Evolutionary conservation across 1,284 basidiomycete species (phyloP), one percentile per base, ranked within the genome.

Genomic region (Moesziomyces globuligerus): DNA sequence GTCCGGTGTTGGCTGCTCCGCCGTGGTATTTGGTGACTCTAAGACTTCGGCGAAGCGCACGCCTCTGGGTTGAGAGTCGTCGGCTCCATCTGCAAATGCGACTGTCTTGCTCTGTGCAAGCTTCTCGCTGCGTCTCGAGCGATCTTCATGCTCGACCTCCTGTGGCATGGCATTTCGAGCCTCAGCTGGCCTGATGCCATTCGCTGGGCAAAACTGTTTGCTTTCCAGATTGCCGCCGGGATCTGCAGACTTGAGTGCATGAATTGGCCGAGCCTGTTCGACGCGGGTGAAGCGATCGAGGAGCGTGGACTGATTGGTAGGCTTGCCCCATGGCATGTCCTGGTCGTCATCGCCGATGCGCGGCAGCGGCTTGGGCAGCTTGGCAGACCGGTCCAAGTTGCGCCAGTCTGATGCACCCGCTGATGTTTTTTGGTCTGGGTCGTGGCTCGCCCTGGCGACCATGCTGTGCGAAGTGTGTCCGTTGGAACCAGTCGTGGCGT

Each of bases 281-380:
- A n/a, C n/a, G 21, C 56, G 44, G 3, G 36, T 56, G 46, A 72
- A 72, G 17, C 51, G 42, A 43, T 72, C 50, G 15, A 72, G 24
- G 4, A 72, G 51, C 18, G 60, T 72, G 7, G 62, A 58, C 26
- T 72, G 69, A 24, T 66, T 67, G 3, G 57, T 55, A 2, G 62
- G 69, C 32, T 54, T 66, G 7, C 69, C 69, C 69, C 69, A 72
- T 4, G 69, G 69, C 39, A 50, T 67, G 17, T 32, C 29, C 26
- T 67, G 62, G 25, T 67, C 58, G 21, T 66, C 55, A 7, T 66
- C 54, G 20, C 62, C 69, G 25, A 66, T 58, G 2, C 52, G 47
- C 0, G 69, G 69, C 1, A 72, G 50, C 44, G 46, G 62, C 17
- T 50, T 26, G 4, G 62, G 62, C 40, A 58, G 36, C 28, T 59